phyloP scores from a whole-genome alignment of 768 basidiomycete species.

The Termitomyces sp. region DNA sequence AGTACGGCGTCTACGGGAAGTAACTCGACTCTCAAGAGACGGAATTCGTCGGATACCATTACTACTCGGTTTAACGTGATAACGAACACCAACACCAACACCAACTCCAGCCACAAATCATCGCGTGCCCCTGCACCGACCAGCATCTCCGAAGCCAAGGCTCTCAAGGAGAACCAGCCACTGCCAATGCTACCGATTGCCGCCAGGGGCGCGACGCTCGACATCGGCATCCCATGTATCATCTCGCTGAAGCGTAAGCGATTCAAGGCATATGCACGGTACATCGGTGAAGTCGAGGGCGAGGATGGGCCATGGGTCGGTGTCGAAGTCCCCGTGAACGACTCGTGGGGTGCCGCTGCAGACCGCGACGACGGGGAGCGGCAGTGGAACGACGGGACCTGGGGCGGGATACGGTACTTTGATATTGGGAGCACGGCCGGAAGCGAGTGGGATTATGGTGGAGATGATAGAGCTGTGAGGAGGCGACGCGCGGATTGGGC shows the following conservation, averaged over 20 bases:
- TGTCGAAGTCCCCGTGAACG: slow-evolving; percentile 75
- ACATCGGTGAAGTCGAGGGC: slow-evolving; percentile 84
- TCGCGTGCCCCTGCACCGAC: not conserved
- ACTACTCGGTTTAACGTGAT: slow-evolving; percentile 24
- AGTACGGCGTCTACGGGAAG: slow-evolving; percentile 42
- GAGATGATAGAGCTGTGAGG: slow-evolving; percentile 43
- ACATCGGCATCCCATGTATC: slow-evolving; percentile 89
- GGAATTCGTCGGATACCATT: slow-evolving; percentile 44
- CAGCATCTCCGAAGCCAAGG: slow-evolving; percentile 13
- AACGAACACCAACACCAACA: not conserved
- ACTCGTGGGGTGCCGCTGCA: slow-evolving; percentile 22
- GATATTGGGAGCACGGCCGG: slow-evolving; percentile 52
- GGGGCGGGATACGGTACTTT: slow-evolving; percentile 82
- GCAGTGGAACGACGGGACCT: slow-evolving; percentile 84
- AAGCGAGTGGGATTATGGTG: slow-evolving; percentile 63
- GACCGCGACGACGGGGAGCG: slow-evolving; percentile 42
- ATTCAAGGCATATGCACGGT: slow-evolving; percentile 83
- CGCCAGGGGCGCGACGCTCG: slow-evolving; percentile 68
- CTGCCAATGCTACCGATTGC: slow-evolving; percentile 15
- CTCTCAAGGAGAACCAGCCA: slow-evolving; percentile 14
- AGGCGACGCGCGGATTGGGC: slow-evolving; percentile 39
- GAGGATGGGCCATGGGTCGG: slow-evolving; percentile 87
- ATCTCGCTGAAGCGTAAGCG: slow-evolving; percentile 79
- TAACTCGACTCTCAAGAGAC: slow-evolving; percentile 36
- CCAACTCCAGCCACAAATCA: not conserved